Conservation (phyloP, 2,329 filamentous ascomycete species). For the Aspergillus quadricinctus region DNA sequence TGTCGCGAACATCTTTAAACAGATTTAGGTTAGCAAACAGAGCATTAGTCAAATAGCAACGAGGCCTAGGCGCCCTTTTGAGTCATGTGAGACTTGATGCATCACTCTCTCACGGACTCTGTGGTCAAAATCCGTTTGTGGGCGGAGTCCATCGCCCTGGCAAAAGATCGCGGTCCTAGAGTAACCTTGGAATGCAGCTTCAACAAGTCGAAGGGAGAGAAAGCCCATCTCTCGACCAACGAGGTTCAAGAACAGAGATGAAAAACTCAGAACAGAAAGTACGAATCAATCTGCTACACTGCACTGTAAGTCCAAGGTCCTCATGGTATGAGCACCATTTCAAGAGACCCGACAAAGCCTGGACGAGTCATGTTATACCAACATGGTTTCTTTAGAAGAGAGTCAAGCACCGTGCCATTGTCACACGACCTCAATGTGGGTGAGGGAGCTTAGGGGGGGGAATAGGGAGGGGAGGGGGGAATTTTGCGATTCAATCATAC, state of each 20-base stretch:
- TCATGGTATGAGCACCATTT: constrained; percentile 71
- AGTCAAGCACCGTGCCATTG: constrained; percentile 76
- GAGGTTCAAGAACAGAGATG: constrained; percentile 59
- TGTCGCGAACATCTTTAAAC: constrained; percentile 97
- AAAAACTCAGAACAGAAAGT: constrained; percentile 55
- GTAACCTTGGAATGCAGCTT: constrained; percentile 71
- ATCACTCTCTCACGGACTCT: constrained; percentile 52
- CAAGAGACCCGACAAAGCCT: constrained; percentile 72
- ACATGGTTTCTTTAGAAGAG: constrained; percentile 71
- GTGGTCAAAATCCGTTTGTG: constrained; percentile 39
- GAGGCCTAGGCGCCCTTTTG: constrained; percentile 49
- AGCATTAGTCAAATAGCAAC: constrained; percentile 44
- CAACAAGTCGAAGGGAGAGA: constrained; percentile 58
- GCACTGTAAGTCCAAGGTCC: constrained; percentile 82
- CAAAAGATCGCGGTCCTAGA: constrained; percentile 59
- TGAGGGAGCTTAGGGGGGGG: constrained; percentile 33
- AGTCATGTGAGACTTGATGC: constrained; percentile 59
- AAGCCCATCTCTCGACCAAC: constrained; percentile 72
- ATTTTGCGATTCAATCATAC: constrained; percentile 75
- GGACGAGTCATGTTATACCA: constrained; percentile 84
- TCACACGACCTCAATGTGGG: constrained; percentile 55
- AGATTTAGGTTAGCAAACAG: constrained; percentile 70
- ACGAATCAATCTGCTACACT: constrained; percentile 66
- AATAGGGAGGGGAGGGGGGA: constrained; percentile 30
- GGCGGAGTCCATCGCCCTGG: constrained; percentile 48